These are phyloP conservation scores for Russula foetens DNA, from an alignment of 768 basidiomycete genomes.

Conservation along the genomic window DNA sequence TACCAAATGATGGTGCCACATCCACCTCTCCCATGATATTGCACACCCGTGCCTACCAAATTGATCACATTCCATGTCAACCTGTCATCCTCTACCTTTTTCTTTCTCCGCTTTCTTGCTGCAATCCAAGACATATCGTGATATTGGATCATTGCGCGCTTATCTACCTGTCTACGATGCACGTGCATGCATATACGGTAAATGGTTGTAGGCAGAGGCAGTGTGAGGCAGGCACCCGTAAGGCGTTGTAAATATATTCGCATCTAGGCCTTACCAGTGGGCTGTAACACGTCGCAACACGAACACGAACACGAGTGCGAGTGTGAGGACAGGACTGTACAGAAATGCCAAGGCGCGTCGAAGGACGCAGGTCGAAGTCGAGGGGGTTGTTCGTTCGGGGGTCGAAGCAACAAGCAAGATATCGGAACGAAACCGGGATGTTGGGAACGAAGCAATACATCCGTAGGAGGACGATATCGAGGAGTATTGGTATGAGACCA, in stretches of 20 bases:
- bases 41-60: neutral
- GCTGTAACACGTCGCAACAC: neutral
- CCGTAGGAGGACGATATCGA: neutral
- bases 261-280: neutral
- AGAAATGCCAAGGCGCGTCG: neutral
- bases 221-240: neutral
- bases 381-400: neutral
- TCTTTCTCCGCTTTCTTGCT: neutral
- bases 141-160: slow-evolving; percentile 2
- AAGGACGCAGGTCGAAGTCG: neutral
- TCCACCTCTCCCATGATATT: neutral
- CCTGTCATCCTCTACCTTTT: neutral
- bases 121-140: neutral
- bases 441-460: neutral
- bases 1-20: slow-evolving; percentile 1
- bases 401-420: slow-evolving; percentile 1
- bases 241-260: neutral
- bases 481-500: slow-evolving; percentile 1
- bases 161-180: slow-evolving; percentile 2
- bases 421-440: slow-evolving; percentile 8
- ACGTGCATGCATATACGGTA: slow-evolving; percentile 1
- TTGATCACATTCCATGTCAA: neutral
- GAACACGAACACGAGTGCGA: neutral
- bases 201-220: neutral
- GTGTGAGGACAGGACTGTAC: neutral